A percentile compares a stretch with the other conserved stretches of the same genome.
Evolutionary conservation across 208 protist species (phyloP).

Genomic region (Herpetomonas tarakana): DNA sequence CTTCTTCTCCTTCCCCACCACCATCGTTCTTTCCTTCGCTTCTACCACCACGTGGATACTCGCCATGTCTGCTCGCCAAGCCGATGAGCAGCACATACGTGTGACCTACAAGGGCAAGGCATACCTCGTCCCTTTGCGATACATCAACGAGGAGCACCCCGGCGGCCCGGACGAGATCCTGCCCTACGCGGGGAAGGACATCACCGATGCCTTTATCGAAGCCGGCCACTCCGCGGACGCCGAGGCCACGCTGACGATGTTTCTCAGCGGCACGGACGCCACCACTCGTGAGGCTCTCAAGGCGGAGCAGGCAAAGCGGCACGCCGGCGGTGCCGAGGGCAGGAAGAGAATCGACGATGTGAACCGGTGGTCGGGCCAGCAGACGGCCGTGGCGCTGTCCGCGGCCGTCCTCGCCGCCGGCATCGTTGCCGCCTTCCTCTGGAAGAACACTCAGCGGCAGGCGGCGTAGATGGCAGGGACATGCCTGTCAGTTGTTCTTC

Average conservation of each 20-base stretch:
- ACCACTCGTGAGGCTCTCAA: not conserved
- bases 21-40: no score
- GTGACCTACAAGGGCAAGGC: constrained; percentile 24
- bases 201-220: constrained; percentile 34
- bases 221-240: constrained; percentile 30
- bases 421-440: not conserved
- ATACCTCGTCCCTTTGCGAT: constrained; percentile 30
- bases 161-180: constrained; percentile 26
- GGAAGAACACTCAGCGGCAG: not conserved
- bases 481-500: no score
- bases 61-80: no score
- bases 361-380: not conserved
- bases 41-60: no score
- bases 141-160: constrained; percentile 30
- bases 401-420: not conserved
- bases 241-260: constrained; percentile 23
- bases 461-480: not conserved
- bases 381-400: not conserved
- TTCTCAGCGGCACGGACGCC: constrained; percentile 5
- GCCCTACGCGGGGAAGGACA: constrained; percentile 17
- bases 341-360: constrained; percentile 3
- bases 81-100: constrained; percentile 9
- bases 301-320: not conserved
- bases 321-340: not conserved
- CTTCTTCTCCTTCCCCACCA: no score